Conservation (phyloP, 2,329 filamentous ascomycete genomes). For the Cryphonectria japonica region DNA sequence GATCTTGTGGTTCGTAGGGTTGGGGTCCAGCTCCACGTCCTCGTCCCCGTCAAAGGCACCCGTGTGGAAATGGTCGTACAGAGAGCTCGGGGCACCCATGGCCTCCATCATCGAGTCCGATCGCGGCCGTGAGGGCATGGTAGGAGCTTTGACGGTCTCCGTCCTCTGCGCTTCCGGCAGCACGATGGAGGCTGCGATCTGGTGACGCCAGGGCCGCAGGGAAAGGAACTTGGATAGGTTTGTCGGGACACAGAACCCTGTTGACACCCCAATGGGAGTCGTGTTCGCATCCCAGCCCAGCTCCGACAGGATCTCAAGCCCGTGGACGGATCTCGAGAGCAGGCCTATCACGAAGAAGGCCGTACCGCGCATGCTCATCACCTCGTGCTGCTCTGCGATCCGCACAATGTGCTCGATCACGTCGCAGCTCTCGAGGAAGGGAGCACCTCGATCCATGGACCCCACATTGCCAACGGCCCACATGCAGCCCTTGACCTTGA, state of each 20-base stretch:
- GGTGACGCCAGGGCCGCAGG: constrained; percentile 63
- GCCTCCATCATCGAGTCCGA: constrained; percentile 42
- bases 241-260: constrained; percentile 85
- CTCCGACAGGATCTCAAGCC: constrained; percentile 86
- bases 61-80: constrained; percentile 23
- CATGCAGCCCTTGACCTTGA: constrained; percentile 94
- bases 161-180: constrained; percentile 59
- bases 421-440: constrained; percentile 87
- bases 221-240: constrained; percentile 80
- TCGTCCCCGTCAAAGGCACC: constrained; percentile 30
- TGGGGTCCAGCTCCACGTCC: constrained; percentile 43
- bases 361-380: constrained; percentile 92
- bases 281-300: constrained; percentile 93
- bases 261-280: constrained; percentile 77
- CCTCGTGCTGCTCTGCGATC: constrained; percentile 85
- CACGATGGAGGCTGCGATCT: constrained; percentile 50
- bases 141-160: constrained; percentile 49
- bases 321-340: constrained; percentile 89
- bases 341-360: constrained; percentile 95
- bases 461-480: constrained; percentile 99
- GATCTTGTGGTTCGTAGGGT: constrained; percentile 71
- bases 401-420: constrained; percentile 85
- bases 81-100: constrained; percentile 28
- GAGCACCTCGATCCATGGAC: constrained; percentile 95
- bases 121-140: constrained; percentile 45